A percentile compares a stretch with the other conserved stretches of the same genome.
These are phyloP conservation scores for Aspergillus udagawae DNA, from an alignment of 2,329 filamentous ascomycete genomes.

Conservation along the genomic window DNA sequence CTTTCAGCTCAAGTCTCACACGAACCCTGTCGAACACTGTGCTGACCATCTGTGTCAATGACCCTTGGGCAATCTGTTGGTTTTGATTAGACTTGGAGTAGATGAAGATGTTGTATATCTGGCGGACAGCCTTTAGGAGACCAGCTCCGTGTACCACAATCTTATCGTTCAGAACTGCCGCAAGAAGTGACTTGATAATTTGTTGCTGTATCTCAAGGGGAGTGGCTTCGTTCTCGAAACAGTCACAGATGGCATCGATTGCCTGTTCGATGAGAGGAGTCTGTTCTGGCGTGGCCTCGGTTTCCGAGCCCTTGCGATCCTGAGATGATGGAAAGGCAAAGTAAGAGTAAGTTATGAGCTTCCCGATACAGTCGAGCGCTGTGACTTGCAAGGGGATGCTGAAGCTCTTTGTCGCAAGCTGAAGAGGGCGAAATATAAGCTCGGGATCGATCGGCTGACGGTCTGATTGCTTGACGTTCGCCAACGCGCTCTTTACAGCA, in stretches of 20 bases:
- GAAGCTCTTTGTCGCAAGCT: conserved; percentile 80
- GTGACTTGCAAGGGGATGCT: conserved; percentile 83
- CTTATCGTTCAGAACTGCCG: conserved; percentile 96
- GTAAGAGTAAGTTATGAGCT: conserved; percentile 98
- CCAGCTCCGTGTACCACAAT: conserved; percentile 97
- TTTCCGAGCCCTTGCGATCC: conserved; percentile 17
- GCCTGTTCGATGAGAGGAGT: conserved; percentile 90
- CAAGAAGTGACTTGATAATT: conserved; percentile 94
- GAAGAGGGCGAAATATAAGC: conserved; percentile 83
- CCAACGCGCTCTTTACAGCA: conserved; percentile 73
- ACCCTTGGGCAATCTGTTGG: conserved; percentile 95
- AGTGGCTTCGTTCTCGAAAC: conserved; percentile 95
- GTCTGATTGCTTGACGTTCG: conserved; percentile 81
- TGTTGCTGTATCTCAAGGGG: conserved; percentile 90
- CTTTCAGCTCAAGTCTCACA: conserved; percentile 78
- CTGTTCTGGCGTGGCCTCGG: conserved; percentile 31
- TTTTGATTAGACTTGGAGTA: conserved; percentile 91
- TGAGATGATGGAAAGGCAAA: conserved; percentile 68
- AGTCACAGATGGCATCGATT: conserved; percentile 99
- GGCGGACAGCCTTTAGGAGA: conserved; percentile 89
- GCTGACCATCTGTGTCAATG: conserved; percentile 95
- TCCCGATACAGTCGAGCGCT: conserved; percentile 95
- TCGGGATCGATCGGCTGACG: conserved; percentile 81
- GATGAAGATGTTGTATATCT: conserved; percentile 98
- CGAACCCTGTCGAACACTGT: conserved; percentile 97